Evolutionary conservation across 176 grass and related monocot species (phyloP), one percentile per base, ranked within the genome.

Genomic region (Oryza glumipatula): DNA sequence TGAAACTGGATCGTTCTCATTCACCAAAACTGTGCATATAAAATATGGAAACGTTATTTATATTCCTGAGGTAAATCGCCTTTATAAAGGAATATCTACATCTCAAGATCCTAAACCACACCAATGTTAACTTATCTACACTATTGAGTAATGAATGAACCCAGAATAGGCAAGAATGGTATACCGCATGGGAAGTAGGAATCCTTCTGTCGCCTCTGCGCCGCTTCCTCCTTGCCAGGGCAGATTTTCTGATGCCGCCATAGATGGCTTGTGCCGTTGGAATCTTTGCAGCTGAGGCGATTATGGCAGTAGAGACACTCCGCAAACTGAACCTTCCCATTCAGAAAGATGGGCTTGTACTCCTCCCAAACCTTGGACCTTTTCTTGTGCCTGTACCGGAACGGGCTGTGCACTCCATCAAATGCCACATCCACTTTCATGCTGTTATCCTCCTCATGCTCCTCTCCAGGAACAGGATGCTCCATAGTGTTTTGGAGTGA

Each of bases 171-270:
- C 9, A 73, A 80, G 56, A 86, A 7, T 1, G 11, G 46, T 52
- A 65, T 90, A 90, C 89, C 89, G 71, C 48, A 76, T 0, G 70
- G 80, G 70, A 90, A 87, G 76, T 87, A 90, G 12, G 84, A 83
- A 71, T 90, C 80, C 85, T 87, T 87, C 28, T 80, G 80, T 7
- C 64, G 84, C 51, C 69, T 78, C 85, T 51, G 80, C 0, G 23
- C 76, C 0, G 6, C 64, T 5, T 87, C 89, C 1, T 68, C 63
- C 80, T 90, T 90, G 63, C 21, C 85, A 0, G 80, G 84, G 64
- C 89, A 90, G 76, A 90, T 90, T 77, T 90, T 90, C 89, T 90
- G 85, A 41, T 90, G 89, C 16, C 89, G 75, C 89, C 89, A 90
- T 19, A 90, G 80, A 43, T 90, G 89, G 76, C 89, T 90, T 0